Base-by-base conservation (phyloP, 768 basidiomycete genomes). In the Trametes sanguinea region DNA sequence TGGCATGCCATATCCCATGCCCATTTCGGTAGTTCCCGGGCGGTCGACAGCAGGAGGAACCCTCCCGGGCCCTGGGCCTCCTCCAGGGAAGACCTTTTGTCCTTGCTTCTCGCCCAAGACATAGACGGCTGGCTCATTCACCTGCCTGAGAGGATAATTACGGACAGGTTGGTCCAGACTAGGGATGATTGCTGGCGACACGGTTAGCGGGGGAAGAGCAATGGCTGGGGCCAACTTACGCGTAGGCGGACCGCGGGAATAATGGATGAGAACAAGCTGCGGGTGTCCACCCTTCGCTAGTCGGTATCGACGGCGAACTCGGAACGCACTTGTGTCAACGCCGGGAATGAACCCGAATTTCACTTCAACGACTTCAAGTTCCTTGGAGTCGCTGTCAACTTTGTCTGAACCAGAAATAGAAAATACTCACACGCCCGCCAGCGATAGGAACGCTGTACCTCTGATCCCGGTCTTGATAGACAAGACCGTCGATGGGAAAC, bases 341-440 rank as follows among this genome's bases (percentile, higher is more conserved):
- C 81, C 81, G 14, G 92, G 92, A n/a, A 90, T 73, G 71, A 91
- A 94, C 2, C 92, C 92, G 67, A 75, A 86, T 71, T 89, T 92
- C 30, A 82, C 73, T 72, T 94, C 92, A 57, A 77, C 71, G 1
- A 93, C 80, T 76, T 94, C 92, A 14, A 94, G 79, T 73, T 94
- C 92, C 89, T 92, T 64, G 59, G 47, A 35, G 50, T 30, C 35
- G 52, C 30, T 65, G 43, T 50, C 60, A 53, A 8, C 6, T 27
- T 29, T 11, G 37, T 6, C 53, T n/a, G 29, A 37, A 39, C 54
- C 17, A 4, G 4, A 45, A 51, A 14, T n/a, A n/a, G 2, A 52
- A 27, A 29, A 55, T 11, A 76, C 87, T 69, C 73, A 89, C 89
- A 63, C 85, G 84, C 62, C 75, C 77, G 52, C 63, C 67, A 9